Evolutionary conservation across 495 filamentous ascomycete genomes (phyloP).

Genomic region (Beverwykella pulmonaria): DNA sequence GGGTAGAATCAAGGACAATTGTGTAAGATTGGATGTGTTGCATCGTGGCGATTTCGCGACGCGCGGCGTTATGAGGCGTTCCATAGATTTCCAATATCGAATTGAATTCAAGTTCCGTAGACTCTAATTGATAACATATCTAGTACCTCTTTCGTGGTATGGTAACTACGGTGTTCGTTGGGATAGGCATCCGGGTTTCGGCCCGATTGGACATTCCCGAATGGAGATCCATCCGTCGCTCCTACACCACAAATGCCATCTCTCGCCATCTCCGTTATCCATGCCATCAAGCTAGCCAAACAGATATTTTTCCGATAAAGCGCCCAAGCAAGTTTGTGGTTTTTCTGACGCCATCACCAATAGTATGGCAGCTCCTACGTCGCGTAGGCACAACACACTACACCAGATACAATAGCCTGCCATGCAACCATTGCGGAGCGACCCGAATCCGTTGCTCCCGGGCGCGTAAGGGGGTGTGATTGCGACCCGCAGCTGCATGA

Average conservation of each 20-base stretch:
- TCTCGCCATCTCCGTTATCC: neutral
- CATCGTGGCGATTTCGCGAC: no score
- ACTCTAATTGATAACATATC: no score
- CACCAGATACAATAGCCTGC: neutral
- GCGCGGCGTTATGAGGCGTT: neutral
- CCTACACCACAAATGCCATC: no score
- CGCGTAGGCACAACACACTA: neutral
- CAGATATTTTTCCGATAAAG: no score
- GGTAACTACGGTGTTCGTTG: no score
- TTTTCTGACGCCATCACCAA: neutral
- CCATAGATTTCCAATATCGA: neutral
- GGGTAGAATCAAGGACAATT: neutral
- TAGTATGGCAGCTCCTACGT: neutral
- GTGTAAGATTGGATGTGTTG: neutral
- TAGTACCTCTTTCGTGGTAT: no score
- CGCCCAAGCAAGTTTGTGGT: no score
- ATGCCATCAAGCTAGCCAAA: no score
- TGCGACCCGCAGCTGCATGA: neutral
- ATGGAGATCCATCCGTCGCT: neutral
- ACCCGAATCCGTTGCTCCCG: neutral
- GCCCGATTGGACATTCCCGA: neutral
- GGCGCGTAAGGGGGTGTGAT: neutral
- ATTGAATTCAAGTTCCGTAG: no score
- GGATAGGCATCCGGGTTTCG: neutral
- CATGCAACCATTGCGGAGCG: neutral